phyloP scores from a whole-genome alignment of 202 grass and related monocot species.

The Cymbopogon flexuosus region DNA sequence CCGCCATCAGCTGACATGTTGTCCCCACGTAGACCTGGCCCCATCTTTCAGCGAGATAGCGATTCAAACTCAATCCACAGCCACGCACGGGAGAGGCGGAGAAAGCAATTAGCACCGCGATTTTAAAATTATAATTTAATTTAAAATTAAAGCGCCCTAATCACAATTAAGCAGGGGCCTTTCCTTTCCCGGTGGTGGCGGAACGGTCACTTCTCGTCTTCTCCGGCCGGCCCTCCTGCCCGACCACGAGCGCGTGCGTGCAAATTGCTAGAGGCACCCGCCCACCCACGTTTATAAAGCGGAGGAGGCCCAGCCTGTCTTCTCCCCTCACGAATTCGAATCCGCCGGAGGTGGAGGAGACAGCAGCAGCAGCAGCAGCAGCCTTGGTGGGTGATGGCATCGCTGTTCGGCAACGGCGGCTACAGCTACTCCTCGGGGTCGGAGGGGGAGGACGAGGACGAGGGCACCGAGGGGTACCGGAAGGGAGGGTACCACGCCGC shows the following conservation, averaged over 20 bases:
- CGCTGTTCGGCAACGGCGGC: conserved; percentile 27
- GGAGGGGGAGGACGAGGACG: conserved; percentile 74
- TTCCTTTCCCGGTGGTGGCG: not conserved
- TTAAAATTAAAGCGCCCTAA: not conserved
- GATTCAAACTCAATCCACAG: not conserved
- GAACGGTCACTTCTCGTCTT: conserved; percentile 27
- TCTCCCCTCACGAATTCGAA: conserved; percentile 22
- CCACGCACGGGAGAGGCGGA: not conserved
- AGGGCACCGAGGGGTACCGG: conserved; percentile 76
- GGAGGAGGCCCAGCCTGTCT: not conserved
- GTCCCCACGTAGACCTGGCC: not conserved
- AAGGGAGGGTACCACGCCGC: conserved; percentile 93
- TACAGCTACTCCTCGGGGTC: conserved; percentile 49
- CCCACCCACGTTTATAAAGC: conserved; percentile 2
- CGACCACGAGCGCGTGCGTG: conserved; percentile 13
- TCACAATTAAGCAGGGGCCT: conserved; percentile 9
- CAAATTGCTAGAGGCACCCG: not conserved
- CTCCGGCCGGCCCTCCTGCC: not conserved
- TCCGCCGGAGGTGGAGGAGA: conserved; percentile 11
- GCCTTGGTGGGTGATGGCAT: conserved; percentile 21
- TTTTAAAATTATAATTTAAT: not conserved
- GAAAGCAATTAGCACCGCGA: conserved; percentile 7
- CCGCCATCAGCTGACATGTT: not conserved
- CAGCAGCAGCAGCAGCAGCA: not conserved
- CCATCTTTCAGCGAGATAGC: not conserved